phyloP scores from a whole-genome alignment of 176 grass and related monocot genomes.

The Canna indica region DNA sequence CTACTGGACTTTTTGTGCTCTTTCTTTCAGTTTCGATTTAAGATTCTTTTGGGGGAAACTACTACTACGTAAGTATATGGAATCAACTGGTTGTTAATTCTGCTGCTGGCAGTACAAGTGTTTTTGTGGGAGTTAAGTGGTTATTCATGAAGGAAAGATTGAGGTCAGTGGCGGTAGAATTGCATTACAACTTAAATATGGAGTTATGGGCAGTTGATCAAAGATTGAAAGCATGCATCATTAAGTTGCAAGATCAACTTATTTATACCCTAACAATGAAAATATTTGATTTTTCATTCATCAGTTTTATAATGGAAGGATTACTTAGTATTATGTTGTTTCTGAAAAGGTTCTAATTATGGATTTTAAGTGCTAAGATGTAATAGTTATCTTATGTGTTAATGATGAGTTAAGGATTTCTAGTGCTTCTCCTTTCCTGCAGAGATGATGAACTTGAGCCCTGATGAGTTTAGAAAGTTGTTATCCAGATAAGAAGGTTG shows the following conservation, averaged over 20 bases:
- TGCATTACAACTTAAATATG: too few species aligned
- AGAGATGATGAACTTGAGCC: too few species aligned
- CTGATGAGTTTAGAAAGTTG: neutral
- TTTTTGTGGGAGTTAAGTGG: too few species aligned
- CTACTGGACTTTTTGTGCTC: neutral
- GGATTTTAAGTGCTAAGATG: neutral
- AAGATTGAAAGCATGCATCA: neutral
- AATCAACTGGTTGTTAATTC: too few species aligned
- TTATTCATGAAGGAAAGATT: too few species aligned
- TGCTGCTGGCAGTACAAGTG: too few species aligned
- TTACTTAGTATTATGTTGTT: neutral
- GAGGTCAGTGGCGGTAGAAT: too few species aligned
- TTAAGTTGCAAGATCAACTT: neutral
- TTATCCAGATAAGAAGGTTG: neutral
- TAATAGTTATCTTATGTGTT: neutral
- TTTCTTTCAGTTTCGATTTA: constrained; percentile 7
- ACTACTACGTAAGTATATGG: too few species aligned
- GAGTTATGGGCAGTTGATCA: neutral
- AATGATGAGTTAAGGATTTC: neutral
- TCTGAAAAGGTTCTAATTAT: neutral
- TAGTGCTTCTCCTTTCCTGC: neutral
- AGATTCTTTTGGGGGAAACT: neutral
- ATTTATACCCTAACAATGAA: neutral
- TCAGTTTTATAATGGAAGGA: neutral
- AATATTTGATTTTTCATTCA: neutral